Evolutionary conservation across 352 stramenopile species (phyloP).

Genomic region (Albugo laibachii): DNA sequence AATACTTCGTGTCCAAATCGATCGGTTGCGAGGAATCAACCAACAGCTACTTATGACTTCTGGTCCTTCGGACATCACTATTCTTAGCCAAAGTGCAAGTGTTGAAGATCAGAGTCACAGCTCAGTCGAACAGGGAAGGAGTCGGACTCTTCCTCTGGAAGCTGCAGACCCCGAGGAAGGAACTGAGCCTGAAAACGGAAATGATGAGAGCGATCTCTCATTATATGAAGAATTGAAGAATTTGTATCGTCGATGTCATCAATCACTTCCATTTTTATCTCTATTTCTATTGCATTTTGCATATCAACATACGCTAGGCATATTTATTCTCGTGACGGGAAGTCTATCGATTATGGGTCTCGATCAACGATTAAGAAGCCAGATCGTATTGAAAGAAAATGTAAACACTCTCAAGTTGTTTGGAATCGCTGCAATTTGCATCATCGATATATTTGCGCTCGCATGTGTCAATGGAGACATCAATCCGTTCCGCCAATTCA

Average conservation of each 20-base stretch:
- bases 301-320: conserved; percentile 51
- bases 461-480: conserved; percentile 33
- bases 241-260: conserved; percentile 43
- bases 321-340: conserved; percentile 40
- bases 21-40: no score
- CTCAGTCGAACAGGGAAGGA: neutral
- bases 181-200: no score
- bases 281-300: conserved; percentile 61
- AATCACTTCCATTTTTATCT: conserved; percentile 48
- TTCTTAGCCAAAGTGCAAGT: no score
- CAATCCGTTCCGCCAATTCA: conserved; percentile 35
- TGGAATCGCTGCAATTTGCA: conserved; percentile 29
- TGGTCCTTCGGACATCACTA: no score
- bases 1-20: no score
- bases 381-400: conserved; percentile 60
- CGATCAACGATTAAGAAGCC: conserved; percentile 35
- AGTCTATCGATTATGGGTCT: conserved; percentile 49
- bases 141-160: no score
- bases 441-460: conserved; percentile 34
- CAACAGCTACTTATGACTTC: no score
- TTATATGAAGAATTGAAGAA: conserved; percentile 26
- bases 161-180: no score
- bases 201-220: no score
- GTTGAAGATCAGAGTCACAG: neutral
- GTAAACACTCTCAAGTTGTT: conserved; percentile 27